These are phyloP conservation scores for Globisporangium camurandrum DNA, from an alignment of 352 stramenopile genomes.

Conservation along the genomic window DNA sequence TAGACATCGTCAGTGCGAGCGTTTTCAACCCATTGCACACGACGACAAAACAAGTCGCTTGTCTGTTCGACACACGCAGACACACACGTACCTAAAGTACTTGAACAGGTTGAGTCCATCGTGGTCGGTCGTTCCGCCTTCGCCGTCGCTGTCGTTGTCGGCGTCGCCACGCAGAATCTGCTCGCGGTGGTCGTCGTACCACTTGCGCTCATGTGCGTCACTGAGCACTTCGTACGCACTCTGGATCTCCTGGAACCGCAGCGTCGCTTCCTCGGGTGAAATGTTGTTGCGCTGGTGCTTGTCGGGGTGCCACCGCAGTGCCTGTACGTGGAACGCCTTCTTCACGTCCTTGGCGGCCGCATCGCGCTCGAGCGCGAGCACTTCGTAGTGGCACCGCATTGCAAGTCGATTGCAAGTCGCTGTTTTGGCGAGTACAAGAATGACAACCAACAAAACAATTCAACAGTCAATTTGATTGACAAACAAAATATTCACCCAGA, in stretches of 20 bases:
- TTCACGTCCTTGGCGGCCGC: conserved; percentile 52
- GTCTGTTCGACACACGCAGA: not conserved
- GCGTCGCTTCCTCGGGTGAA: conserved; percentile 64
- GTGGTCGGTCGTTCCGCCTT: conserved; percentile 21
- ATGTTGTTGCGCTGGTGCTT: conserved; percentile 75
- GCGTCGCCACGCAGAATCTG: conserved; percentile 76
- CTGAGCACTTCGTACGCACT: conserved; percentile 83
- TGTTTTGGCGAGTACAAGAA: too few relatives aligned
- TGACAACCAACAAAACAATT: too few relatives aligned
- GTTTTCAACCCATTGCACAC: conserved; percentile 8
- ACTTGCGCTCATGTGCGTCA: conserved; percentile 80
- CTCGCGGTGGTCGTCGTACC: conserved; percentile 86
- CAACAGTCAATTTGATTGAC: too few relatives aligned
- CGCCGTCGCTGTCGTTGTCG: conserved; percentile 20
- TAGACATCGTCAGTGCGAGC: not conserved
- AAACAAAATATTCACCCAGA: too few relatives aligned
- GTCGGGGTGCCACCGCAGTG: conserved; percentile 79
- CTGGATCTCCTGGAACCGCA: conserved; percentile 82
- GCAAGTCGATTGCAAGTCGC: too few relatives aligned
- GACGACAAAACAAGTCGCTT: not conserved
- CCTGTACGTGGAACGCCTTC: conserved; percentile 69
- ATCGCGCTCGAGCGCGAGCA: conserved; percentile 59
- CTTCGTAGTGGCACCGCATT: conserved; percentile 84
- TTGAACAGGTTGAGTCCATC: conserved; percentile 68
- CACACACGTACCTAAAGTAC: conserved; percentile 58